Conservation (phyloP, 1,139 yeast genomes). For the Eremothecium coryli region DNA sequence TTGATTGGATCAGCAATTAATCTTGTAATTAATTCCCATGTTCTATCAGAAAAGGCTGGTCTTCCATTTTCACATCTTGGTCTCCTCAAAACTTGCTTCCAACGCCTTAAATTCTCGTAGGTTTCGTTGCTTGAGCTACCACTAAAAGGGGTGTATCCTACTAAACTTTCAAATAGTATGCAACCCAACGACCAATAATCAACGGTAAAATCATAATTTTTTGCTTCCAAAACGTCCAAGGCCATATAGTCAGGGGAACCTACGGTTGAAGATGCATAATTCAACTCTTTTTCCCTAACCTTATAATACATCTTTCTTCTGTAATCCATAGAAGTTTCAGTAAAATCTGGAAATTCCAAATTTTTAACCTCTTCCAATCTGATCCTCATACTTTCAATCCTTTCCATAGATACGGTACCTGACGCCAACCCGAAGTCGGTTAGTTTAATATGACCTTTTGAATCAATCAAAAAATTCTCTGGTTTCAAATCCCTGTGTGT, state of each 20-base stretch:
- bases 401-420: constrained; percentile 85
- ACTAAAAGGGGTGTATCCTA: constrained; percentile 95
- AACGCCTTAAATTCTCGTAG: constrained; percentile 82
- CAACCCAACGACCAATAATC: constrained; percentile 99
- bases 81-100: constrained; percentile 81
- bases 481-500: constrained; percentile 97
- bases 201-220: constrained; percentile 86
- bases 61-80: constrained; percentile 91
- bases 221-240: constrained; percentile 89
- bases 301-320: constrained; percentile 79
- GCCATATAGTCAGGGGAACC: constrained; percentile 99
- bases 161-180: constrained; percentile 82
- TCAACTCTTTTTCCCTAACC: constrained; percentile 54
- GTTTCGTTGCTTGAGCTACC: constrained; percentile 94
- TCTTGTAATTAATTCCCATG: constrained; percentile 81
- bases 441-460: constrained; percentile 89
- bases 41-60: constrained; percentile 87
- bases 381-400: constrained; percentile 87
- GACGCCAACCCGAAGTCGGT: constrained; percentile 98
- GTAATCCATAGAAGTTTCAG: constrained; percentile 71
- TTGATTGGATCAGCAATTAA: constrained; percentile 72
- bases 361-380: constrained; percentile 75
- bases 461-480: constrained; percentile 89
- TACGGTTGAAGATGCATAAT: constrained; percentile 88
- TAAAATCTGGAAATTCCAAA: constrained; percentile 48